Evolutionary conservation across 129 eudicot genomes (phyloP), one percentile per base, ranked within the genome.

Genomic region (Tagetes patula): DNA sequence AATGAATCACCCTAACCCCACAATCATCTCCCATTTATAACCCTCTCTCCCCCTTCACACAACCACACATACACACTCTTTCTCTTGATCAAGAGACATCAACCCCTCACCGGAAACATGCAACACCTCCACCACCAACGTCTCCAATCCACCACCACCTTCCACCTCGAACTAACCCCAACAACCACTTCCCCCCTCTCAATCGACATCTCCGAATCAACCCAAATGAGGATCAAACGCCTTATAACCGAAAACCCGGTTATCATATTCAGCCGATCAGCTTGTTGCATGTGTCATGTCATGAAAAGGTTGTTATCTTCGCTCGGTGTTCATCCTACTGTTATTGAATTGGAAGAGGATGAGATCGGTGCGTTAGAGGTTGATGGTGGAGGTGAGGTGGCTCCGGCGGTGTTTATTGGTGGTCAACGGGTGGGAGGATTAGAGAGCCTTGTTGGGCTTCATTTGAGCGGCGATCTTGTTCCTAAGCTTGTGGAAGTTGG

Each of bases 231-330:
- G 80, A 86, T 93, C 86, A 92, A 81, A 36, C 96, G 96, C 6
- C 84, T 93, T 11, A 83, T 93, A 2, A 36, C 85, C 3, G 98
- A 93, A 79, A 93, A 90, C 36, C 91, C 96, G 9, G 89, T 86
- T 12, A 76, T 93, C 64, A 93, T 93, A 63, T 93, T 93, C 80
- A 90, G 91, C 77, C 88, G 96, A 2, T 30, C 96, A 0, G 67
- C 89, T 10, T 93, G 98, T 43, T 93, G 96, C 96, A 93, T 93
- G 98, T 93, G 96, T 82, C 96, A 93, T 83, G 98, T 93, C 86
- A 93, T 93, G 98, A 87, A 78, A 73, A 76, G 84, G 6, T 81
- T 93, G 69, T 81, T 93, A n/a, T 76, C 89, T 8, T 72, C 88
- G 40, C 60, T 90, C 8, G 92, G 98, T 1, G 96, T 90, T 45